Percentiles rank a stretch among this genome's conserved stretches.
phyloP scores from a whole-genome alignment of 495 filamentous ascomycete genomes.

The Podospora pseudoanserina region DNA sequence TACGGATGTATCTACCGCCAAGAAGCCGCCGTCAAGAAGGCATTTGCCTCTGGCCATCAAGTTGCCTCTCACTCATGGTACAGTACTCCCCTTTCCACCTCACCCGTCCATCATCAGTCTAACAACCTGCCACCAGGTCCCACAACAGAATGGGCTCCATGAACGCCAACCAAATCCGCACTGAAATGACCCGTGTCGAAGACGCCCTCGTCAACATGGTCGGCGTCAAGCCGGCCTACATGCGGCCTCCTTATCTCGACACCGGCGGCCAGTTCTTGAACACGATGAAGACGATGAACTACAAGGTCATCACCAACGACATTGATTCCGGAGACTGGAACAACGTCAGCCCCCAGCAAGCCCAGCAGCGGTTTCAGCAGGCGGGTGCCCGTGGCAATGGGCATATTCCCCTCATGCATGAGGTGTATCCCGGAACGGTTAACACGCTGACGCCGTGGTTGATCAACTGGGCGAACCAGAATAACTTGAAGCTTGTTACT shows the following conservation, averaged over 20 bases:
- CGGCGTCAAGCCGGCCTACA: constrained; percentile 51
- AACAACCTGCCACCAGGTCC: constrained; percentile 26
- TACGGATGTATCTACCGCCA: constrained; percentile 56
- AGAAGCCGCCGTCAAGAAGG: constrained; percentile 45
- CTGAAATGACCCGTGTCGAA: constrained; percentile 51
- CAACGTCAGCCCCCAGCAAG: constrained; percentile 41
- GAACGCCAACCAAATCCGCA: constrained; percentile 37
- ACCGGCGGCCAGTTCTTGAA: constrained; percentile 43
- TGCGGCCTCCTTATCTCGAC: constrained; percentile 52
- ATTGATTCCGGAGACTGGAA: constrained; percentile 55
- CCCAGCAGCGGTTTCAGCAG: constrained; percentile 40
- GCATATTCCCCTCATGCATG: constrained; percentile 56
- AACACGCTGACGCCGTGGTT: constrained; percentile 49
- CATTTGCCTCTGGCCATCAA: constrained; percentile 49
- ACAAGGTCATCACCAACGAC: constrained; percentile 54
- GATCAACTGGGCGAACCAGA: constrained; percentile 51
- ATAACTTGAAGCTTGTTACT: constrained; percentile 50
- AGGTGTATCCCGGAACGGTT: constrained; percentile 48
- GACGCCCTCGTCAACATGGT: constrained; percentile 51
- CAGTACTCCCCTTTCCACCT: not conserved
- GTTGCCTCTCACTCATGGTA: constrained; percentile 51
- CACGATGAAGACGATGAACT: constrained; percentile 46
- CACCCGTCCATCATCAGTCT: not conserved
- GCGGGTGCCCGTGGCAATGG: constrained; percentile 48
- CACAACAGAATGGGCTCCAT: constrained; percentile 45